Percentiles rank a stretch among this genome's conserved stretches.
These are phyloP conservation scores for Vicia villosa DNA, from an alignment of 306 rosid species.

Conservation along the genomic window DNA sequence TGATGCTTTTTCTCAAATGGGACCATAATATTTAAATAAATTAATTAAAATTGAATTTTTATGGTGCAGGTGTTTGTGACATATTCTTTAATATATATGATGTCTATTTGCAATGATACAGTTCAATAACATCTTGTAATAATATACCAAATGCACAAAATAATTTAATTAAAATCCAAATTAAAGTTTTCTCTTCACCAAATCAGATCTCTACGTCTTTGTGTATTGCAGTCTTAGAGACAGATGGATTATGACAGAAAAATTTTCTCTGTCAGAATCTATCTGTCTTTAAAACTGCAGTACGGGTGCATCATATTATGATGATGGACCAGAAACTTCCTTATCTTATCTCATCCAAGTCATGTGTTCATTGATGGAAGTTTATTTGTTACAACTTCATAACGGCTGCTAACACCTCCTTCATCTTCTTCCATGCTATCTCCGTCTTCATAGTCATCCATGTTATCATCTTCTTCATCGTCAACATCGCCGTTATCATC, in stretches of 20 bases:
- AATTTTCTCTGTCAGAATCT: neutral
- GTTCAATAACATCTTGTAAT: slow-evolving; percentile 35
- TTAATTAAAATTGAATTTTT: slow-evolving; percentile 33
- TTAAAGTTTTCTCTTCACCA: neutral
- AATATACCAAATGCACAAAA: slow-evolving; percentile 36
- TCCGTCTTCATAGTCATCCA: slow-evolving; percentile 59
- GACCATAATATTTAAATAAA: slow-evolving; percentile 30
- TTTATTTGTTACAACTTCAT: slow-evolving; percentile 55
- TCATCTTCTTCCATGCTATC: slow-evolving; percentile 46
- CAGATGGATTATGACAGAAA: neutral
- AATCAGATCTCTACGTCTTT: neutral
- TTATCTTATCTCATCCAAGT: slow-evolving; percentile 63
- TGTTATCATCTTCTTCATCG: slow-evolving; percentile 8
- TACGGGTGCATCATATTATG: neutral
- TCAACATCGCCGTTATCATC: slow-evolving; percentile 42
- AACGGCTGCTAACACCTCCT: slow-evolving; percentile 28
- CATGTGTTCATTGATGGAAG: slow-evolving; percentile 57
- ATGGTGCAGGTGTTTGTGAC: slow-evolving; percentile 34
- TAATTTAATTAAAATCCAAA: slow-evolving; percentile 1
- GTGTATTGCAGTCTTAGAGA: neutral
- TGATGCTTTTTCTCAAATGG: neutral
- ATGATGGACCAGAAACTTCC: slow-evolving; percentile 23
- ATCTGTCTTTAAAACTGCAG: neutral
- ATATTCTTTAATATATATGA: slow-evolving; percentile 20
- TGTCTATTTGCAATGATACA: slow-evolving; percentile 32